Conservation (phyloP, 768 basidiomycete species). For the Rhizopogon rudus region DNA sequence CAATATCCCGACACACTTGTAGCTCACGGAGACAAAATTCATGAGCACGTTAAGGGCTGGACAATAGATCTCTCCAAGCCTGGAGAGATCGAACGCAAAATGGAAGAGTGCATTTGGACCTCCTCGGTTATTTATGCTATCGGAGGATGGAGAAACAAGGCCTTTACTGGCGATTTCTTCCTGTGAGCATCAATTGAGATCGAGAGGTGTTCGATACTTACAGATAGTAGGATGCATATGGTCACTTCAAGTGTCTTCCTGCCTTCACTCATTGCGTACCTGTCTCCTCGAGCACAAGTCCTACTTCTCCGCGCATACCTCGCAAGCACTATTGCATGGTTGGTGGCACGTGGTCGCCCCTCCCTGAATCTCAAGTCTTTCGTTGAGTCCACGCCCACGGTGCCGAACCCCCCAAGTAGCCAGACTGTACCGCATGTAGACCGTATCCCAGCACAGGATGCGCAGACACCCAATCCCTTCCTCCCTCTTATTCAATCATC, state of each 20-base stretch:
- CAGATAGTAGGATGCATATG: constrained; percentile 21
- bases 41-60: constrained; percentile 36
- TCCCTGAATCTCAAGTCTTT: constrained; percentile 25
- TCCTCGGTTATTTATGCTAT: constrained; percentile 49
- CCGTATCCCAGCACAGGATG: neutral
- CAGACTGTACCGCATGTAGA: neutral
- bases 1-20: constrained; percentile 10
- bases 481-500: constrained; percentile 34
- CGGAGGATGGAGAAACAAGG: constrained; percentile 43
- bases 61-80: constrained; percentile 30
- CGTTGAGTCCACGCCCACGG: constrained; percentile 8
- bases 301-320: constrained; percentile 27
- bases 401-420: neutral
- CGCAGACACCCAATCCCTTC: constrained; percentile 33
- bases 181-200: constrained; percentile 30
- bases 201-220: neutral
- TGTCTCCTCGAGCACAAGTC: constrained; percentile 14
- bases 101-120: constrained; percentile 60
- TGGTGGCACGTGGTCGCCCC: constrained; percentile 26
- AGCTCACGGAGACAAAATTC: constrained; percentile 2
- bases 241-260: constrained; percentile 28
- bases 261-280: constrained; percentile 16
- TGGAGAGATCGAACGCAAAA: constrained; percentile 42
- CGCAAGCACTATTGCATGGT: constrained; percentile 17
- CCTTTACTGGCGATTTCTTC: constrained; percentile 44